Evolutionary conservation across 805 yeast genomes (phyloP).

Genomic region (Scheffersomyces stipitis): DNA sequence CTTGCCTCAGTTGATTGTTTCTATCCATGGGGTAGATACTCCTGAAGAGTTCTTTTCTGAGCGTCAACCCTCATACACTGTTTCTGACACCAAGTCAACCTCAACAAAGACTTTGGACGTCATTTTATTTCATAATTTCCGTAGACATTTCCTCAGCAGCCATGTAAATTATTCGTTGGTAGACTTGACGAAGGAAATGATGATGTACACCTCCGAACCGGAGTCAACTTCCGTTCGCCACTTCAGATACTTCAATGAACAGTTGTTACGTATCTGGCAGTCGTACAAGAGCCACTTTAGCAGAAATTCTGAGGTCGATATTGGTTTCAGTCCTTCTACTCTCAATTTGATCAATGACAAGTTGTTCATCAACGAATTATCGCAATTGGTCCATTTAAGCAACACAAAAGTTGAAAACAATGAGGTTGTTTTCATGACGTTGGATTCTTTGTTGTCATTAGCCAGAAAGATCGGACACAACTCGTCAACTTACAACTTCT

Average conservation of each 20-base stretch:
- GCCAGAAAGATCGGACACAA: slow-evolving; percentile 43
- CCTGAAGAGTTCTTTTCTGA: slow-evolving; percentile 28
- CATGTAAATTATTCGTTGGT: slow-evolving; percentile 9
- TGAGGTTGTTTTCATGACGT: slow-evolving; percentile 35
- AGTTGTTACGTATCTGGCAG: slow-evolving; percentile 38
- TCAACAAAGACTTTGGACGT: too few species aligned
- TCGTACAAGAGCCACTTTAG: slow-evolving; percentile 20
- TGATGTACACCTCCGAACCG: slow-evolving; percentile 9
- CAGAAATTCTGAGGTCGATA: slow-evolving; percentile 5
- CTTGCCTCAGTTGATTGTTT: slow-evolving; percentile 34
- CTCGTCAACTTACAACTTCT: slow-evolving; percentile 41
- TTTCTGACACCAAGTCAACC: slow-evolving; percentile 11
- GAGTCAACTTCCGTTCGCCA: slow-evolving; percentile 11
- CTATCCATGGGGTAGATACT: slow-evolving; percentile 42
- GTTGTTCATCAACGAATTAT: slow-evolving; percentile 47
- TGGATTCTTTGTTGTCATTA: slow-evolving; percentile 43
- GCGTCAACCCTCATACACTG: slow-evolving; percentile 19
- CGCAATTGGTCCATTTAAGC: slow-evolving; percentile 45
- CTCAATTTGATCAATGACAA: slow-evolving; percentile 43
- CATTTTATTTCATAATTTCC: neutral
- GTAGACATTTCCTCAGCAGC: too few species aligned
- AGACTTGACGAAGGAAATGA: slow-evolving; percentile 27
- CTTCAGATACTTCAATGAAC: slow-evolving; percentile 28
- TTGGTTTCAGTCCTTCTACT: slow-evolving; percentile 9
- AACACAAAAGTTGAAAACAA: slow-evolving; percentile 16